Evolutionary conservation across 306 rosid genomes (phyloP), one percentile per base, ranked within the genome.

Genomic region (Fragaria ananassa): DNA sequence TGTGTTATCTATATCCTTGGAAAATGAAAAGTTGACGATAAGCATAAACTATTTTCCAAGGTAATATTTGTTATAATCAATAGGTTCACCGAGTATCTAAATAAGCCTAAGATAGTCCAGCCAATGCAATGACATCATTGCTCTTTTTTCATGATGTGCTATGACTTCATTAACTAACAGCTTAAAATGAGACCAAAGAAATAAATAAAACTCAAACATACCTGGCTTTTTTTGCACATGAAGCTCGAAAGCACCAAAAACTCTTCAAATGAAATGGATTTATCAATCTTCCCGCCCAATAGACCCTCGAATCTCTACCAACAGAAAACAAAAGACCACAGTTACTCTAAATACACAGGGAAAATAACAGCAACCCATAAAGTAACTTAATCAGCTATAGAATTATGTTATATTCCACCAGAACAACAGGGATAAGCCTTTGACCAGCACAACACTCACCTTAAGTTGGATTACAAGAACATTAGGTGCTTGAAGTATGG

Each of bases 151-250:
- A 35, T 3, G 2, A 64, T 65, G 27, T 8, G 21, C 35, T 15
- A 65, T 7, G 15, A 19, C 64, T 47, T 71, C 49, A 51, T 25
- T 72, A 31, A 78, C 42, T 49, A 57, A 78, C 27, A 78, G 42
- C 80, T 60, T 46, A 62, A 42, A 61, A 97, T n/a, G 61, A 3
- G 29, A 80, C 65, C 65, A 60, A 60, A 60, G 37, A 27, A 11
- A 10, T 10, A 15, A 25, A 57, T 50, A 80, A 18, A 80, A 39
- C 78, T 64, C 41, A 29, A 29, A 45, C 72, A 12, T 71, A 96
- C 99, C 99, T 89, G 92, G 83, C 94, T 96, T 82, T 88, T 77
- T 85, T 96, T 96, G 87, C 89, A 86, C 97, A 96, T 88, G 93
- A 89, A 96, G 87, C 88, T 93, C 70, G 96, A 92, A 80, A 96